phyloP scores from a whole-genome alignment of 768 basidiomycete genomes.

The Agaricus subrufescens region DNA sequence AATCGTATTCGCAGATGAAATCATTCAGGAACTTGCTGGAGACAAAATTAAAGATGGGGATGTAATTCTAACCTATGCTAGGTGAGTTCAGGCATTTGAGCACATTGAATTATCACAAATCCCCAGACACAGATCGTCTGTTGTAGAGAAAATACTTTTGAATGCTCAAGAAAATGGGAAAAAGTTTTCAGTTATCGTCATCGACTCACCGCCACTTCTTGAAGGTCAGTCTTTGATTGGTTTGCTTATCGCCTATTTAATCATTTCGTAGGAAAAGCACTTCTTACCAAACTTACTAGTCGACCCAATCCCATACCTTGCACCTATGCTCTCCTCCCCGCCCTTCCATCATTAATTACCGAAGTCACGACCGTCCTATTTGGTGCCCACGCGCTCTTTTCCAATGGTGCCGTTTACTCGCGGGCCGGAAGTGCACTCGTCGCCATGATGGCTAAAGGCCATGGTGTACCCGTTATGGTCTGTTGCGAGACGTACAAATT shows the following conservation, averaged over 20 bases:
- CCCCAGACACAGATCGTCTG: slow-evolving; percentile 65
- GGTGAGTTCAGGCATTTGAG: slow-evolving; percentile 39
- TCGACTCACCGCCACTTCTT: slow-evolving; percentile 91
- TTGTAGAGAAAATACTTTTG: slow-evolving; percentile 87
- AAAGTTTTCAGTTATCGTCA: slow-evolving; percentile 83
- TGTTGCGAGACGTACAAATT: slow-evolving; percentile 99
- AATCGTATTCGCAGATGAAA: slow-evolving; percentile 88
- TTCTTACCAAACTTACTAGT: slow-evolving; percentile 65
- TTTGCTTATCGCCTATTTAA: slow-evolving; percentile 4
- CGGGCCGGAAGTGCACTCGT: slow-evolving; percentile 94
- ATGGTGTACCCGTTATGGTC: slow-evolving; percentile 89
- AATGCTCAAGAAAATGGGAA: slow-evolving; percentile 71
- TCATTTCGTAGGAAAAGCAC: slow-evolving; percentile 60
- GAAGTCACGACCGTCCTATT: slow-evolving; percentile 83
- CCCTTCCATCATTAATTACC: slow-evolving; percentile 73
- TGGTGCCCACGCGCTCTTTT: slow-evolving; percentile 91
- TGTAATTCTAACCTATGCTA: slow-evolving; percentile 88
- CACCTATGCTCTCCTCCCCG: slow-evolving; percentile 89
- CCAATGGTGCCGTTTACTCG: slow-evolving; percentile 92
- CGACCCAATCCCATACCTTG: slow-evolving; percentile 64
- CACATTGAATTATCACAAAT: neutral
- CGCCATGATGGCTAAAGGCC: slow-evolving; percentile 91
- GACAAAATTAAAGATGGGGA: slow-evolving; percentile 95
- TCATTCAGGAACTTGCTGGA: slow-evolving; percentile 84
- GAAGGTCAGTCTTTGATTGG: slow-evolving; percentile 54